A percentile compares a stretch with the other conserved stretches of the same genome.
phyloP scores from a whole-genome alignment of 805 yeast genomes.

The Citeromyces nyonsensis region DNA sequence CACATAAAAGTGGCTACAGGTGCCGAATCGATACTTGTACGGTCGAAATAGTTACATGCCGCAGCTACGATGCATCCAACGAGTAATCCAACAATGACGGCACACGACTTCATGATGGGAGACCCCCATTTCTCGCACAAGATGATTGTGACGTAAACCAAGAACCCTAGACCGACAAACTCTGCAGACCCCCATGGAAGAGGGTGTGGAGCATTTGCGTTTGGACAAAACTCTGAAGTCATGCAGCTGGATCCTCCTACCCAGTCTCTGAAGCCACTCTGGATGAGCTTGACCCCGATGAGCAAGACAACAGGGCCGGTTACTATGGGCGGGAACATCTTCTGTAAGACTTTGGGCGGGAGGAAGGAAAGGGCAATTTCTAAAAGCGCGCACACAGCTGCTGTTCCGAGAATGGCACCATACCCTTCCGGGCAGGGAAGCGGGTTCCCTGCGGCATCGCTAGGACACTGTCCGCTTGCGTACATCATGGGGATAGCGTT shows the following conservation, averaged over 20 bases:
- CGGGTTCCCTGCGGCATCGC: constrained; percentile 42
- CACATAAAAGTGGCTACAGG: constrained; percentile 78
- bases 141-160: constrained; percentile 61
- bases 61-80: constrained; percentile 90
- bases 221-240: constrained; percentile 26
- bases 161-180: constrained; percentile 77
- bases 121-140: constrained; percentile 80
- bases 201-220: constrained; percentile 32
- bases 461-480: constrained; percentile 48
- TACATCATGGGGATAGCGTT: constrained; percentile 78
- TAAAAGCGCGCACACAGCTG: constrained; percentile 60
- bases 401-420: constrained; percentile 75
- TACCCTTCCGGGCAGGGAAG: constrained; percentile 84
- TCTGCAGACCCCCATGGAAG: constrained; percentile 70
- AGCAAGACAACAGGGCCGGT: constrained; percentile 88
- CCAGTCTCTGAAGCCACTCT: constrained; percentile 72
- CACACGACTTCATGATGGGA: constrained; percentile 90
- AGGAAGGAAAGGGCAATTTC: constrained; percentile 63
- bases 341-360: constrained; percentile 60
- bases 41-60: constrained; percentile 69
- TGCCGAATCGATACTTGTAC: constrained; percentile 42
- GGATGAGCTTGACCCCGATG: constrained; percentile 59
- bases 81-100: constrained; percentile 72
- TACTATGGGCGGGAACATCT: constrained; percentile 75
- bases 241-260: constrained; percentile 53